These are phyloP conservation scores for Nemania abortiva DNA, from an alignment of 2,329 filamentous ascomycete genomes.

Conservation along the genomic window DNA sequence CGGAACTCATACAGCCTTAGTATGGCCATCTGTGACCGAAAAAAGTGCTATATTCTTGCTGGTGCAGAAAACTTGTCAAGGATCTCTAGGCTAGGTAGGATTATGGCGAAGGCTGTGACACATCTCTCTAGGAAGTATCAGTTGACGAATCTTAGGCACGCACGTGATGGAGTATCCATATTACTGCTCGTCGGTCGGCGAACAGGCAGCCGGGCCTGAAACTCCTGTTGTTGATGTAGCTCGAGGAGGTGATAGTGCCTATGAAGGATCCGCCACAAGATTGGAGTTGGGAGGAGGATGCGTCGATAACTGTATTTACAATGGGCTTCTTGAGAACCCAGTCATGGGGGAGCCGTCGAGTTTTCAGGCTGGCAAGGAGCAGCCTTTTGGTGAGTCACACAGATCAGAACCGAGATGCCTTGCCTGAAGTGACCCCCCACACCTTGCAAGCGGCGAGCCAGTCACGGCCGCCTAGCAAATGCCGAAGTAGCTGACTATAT, in stretches of 20 bases:
- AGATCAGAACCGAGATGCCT: not conserved
- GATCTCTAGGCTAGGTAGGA: constrained; percentile 12
- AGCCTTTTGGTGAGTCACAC: constrained; percentile 28
- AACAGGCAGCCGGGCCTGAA: constrained; percentile 30
- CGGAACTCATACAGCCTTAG: not conserved
- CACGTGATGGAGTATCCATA: constrained; percentile 26
- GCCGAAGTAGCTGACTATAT: constrained; percentile 36
- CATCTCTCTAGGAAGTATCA: constrained; percentile 6
- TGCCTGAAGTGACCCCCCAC: constrained; percentile 22
- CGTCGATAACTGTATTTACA: not conserved
- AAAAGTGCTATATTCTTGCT: not conserved
- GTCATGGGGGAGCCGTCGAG: not conserved
- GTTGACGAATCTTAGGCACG: constrained; percentile 17
- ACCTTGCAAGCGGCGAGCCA: constrained; percentile 26
- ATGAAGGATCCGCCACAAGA: not conserved
- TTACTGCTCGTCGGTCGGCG: constrained; percentile 17
- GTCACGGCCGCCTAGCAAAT: constrained; percentile 29
- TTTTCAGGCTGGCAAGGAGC: constrained; percentile 14
- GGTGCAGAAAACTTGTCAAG: not conserved
- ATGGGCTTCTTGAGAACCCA: constrained; percentile 10
- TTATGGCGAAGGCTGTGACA: constrained; percentile 29
- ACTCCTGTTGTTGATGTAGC: not conserved
- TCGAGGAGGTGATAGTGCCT: not conserved
- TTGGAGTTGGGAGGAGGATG: not conserved
- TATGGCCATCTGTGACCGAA: not conserved